phyloP scores from a whole-genome alignment of 768 basidiomycete genomes.

The Fistulinella prunicolor region DNA sequence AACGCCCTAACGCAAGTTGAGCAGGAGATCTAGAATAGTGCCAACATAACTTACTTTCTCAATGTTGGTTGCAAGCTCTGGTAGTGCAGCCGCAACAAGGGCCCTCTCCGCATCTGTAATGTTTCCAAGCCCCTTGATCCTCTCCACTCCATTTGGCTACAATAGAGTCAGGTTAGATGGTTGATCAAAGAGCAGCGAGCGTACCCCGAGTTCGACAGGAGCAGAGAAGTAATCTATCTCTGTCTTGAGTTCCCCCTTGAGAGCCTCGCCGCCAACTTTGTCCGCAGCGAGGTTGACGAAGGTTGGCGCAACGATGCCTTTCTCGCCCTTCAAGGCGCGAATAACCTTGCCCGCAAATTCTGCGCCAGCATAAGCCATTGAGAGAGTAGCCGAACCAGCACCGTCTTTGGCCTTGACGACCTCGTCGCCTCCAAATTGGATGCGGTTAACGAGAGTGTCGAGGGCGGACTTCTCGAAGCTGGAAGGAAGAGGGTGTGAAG shows the following conservation, averaged over 20 bases:
- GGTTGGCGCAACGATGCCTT: constrained; percentile 78
- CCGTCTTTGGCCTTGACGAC: constrained; percentile 98
- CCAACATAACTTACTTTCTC: constrained; percentile 49
- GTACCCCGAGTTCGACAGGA: constrained; percentile 83
- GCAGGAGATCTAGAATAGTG: neutral
- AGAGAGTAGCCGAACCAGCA: constrained; percentile 89
- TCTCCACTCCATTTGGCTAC: constrained; percentile 79
- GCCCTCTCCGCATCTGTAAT: constrained; percentile 67
- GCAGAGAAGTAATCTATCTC: constrained; percentile 87
- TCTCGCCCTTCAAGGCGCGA: constrained; percentile 83
- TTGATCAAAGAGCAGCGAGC: constrained; percentile 11
- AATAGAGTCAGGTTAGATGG: constrained; percentile 1
- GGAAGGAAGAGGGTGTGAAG: constrained; percentile 73
- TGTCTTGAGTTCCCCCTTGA: constrained; percentile 73
- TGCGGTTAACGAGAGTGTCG: constrained; percentile 71
- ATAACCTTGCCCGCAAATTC: constrained; percentile 85
- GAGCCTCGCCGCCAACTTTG: constrained; percentile 61
- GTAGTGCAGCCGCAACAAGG: constrained; percentile 78
- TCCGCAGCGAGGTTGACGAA: constrained; percentile 82
- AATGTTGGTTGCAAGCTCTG: constrained; percentile 76
- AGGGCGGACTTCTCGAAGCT: constrained; percentile 44
- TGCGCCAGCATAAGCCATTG: constrained; percentile 94
- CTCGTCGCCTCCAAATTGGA: constrained; percentile 96
- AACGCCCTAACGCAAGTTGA: constrained; percentile 20
- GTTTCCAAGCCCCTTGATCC: constrained; percentile 77